A percentile compares a stretch with the other conserved stretches of the same genome.
Evolutionary conservation across 129 eudicot genomes (phyloP).

Genomic region (Lactuca saligna): DNA sequence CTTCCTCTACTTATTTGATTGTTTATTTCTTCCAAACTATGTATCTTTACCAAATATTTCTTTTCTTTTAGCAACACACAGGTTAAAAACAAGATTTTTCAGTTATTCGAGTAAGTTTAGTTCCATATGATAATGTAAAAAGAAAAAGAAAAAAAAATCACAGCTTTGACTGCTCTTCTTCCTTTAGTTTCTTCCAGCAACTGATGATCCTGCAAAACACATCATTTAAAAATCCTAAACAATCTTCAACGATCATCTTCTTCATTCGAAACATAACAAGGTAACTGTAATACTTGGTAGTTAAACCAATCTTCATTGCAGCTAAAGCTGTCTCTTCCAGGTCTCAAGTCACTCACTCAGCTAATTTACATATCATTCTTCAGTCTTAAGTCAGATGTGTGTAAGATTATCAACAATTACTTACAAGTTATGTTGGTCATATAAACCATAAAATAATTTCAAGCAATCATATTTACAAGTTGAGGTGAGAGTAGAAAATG

Average conservation of each 20-base stretch:
- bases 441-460: neutral
- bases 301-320: slow-evolving; percentile 10
- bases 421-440: neutral
- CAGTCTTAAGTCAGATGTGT: neutral
- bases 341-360: too few species aligned
- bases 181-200: slow-evolving; percentile 28
- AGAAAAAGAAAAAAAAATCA: slow-evolving; percentile 2
- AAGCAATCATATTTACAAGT: neutral
- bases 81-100: slow-evolving; percentile 1
- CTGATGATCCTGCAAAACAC: slow-evolving; percentile 22
- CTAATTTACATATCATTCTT: too few species aligned
- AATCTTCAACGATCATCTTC: slow-evolving; percentile 10
- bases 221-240: slow-evolving; percentile 29
- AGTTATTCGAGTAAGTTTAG: slow-evolving; percentile 8
- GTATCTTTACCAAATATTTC: slow-evolving; percentile 1
- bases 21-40: neutral
- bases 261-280: slow-evolving; percentile 7
- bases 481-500: slow-evolving; percentile 11
- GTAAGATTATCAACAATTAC: neutral
- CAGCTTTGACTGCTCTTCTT: slow-evolving; percentile 20
- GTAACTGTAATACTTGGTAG: slow-evolving; percentile 13
- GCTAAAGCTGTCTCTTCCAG: neutral
- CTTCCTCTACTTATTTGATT: neutral
- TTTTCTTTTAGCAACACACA: slow-evolving; percentile 17
- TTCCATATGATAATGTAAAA: slow-evolving; percentile 18